phyloP scores from a whole-genome alignment of 305 asterid genomes.

The Withania somnifera region DNA sequence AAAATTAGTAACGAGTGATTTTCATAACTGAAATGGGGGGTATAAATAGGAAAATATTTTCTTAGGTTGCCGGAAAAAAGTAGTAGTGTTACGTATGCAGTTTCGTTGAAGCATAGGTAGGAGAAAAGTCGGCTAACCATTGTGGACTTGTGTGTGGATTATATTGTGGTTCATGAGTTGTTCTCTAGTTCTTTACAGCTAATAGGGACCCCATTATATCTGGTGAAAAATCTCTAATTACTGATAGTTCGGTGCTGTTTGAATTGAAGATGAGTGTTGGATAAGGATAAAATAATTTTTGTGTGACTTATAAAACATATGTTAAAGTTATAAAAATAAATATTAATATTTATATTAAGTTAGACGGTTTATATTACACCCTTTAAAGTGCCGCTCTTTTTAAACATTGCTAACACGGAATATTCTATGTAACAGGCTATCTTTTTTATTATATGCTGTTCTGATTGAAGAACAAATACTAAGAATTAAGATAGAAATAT shows the following conservation, averaged over 20 bases:
- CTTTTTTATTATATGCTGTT: too few relatives aligned
- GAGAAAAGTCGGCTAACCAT: neutral
- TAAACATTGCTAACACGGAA: too few relatives aligned
- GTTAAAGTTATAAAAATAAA: too few relatives aligned
- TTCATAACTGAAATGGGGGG: neutral
- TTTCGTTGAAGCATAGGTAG: conserved; percentile 2
- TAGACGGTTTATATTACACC: too few relatives aligned
- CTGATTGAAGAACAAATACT: neutral
- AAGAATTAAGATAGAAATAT: neutral
- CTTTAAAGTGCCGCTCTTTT: too few relatives aligned
- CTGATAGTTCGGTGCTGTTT: neutral
- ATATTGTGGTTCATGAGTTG: conserved; percentile 4
- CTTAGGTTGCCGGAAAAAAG: neutral
- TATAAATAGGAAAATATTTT: neutral
- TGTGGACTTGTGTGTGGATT: neutral
- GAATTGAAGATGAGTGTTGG: too few relatives aligned
- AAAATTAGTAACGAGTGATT: neutral
- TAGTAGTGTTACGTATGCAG: neutral
- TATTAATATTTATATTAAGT: too few relatives aligned
- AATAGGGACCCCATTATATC: neutral
- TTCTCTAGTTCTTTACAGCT: neutral
- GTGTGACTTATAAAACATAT: too few relatives aligned
- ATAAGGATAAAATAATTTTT: too few relatives aligned
- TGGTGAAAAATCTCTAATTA: neutral
- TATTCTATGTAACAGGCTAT: too few relatives aligned